Evolutionary conservation across 2,329 filamentous ascomycete species (phyloP), one percentile per base, ranked within the genome.

Genomic region (Dactylellina cionopaga): DNA sequence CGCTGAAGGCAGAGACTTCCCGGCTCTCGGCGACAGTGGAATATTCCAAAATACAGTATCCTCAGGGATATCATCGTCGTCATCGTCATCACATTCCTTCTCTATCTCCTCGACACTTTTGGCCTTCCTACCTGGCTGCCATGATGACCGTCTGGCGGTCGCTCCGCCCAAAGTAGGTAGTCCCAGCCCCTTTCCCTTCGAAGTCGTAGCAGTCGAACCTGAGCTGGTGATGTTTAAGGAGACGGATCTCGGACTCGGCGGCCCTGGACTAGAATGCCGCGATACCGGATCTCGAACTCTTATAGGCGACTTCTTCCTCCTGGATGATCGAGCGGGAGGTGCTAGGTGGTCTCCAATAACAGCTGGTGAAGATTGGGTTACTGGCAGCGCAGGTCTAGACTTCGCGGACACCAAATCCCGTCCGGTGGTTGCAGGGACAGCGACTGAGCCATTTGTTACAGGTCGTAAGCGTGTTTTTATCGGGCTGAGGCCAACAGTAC

Each of bases 1-100:
- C 77, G 85, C 89, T 5, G 82, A 82, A 0, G 84, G 80, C 13
- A 88, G 83, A 73, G 89, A 86, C 22, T 82, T 82, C 0, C 82
- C 82, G 1, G 87, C 87, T 1, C 88, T 84, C n/a, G 91, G 91
- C 0, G 91, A 93, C 46, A 95, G 87, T 3, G 91, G 91, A 1
- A 95, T 89, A 75, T 95, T 95, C 81, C 92, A 90, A 47, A 95
- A 85, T 56, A 92, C 85, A 22, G 91, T 85, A 59, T 91, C 90
- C 24, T 93, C 90, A 0, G 91, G 91, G 27, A 95, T 89, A 65
- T 86, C 84, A 74, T 91, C 87, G 77, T 92, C 90, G 59, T 87
- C 88, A 59, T 92, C 89, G 75, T 93, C 90, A 76, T 92, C 88
- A 73, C 86, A 93, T 78, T 94, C 91, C 60, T 87, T 86, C 78